Evolutionary conservation across 1,139 yeast genomes (phyloP), one percentile per base, ranked within the genome.

Genomic region (Spathaspora jeffriesii): DNA sequence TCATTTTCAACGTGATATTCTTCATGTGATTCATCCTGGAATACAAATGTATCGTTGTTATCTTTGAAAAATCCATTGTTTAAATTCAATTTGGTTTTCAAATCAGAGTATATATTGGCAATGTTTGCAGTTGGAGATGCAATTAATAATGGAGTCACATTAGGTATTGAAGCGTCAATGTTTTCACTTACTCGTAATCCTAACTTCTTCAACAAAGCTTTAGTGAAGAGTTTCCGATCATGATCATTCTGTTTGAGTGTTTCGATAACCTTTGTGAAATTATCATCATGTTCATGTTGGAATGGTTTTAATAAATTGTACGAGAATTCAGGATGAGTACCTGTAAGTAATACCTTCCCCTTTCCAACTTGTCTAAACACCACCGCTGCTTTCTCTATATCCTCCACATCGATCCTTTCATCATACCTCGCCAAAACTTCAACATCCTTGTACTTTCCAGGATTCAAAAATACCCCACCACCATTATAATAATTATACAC

Each of bases 301-400:
- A 49, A 46, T 1, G 64, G 59, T 46, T 68, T 68, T 65, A 87
- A 61, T 18, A 82, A 56, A 10, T 71, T 70, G 0, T 91, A 84
- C 1, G 83, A 73, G 59, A 85, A 90, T 64, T 95, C 99, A 0
- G 97, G 96, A 64, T 95, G 99, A 0, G 91, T 78, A 0, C 98
- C 98, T 3, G 87, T 74, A n/a, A 93, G 72, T 2, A 93, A 64
- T 0, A 85, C 96, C 34, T 70, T 72, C 2, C 99, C 99, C 43
- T 77, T 72, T 1, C 97, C 97, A 2, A 83, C 79, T 14, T 73
- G 71, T 56, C 90, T 79, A 49, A 79, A 69, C 2, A 93, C 79
- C 1, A 82, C 87, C 0, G 92, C 89, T 2, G 96, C 95, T 2
- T 88, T 82, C 13, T 73, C 73, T 1, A 61, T 56, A 3, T 68